Evolutionary conservation across 2,329 filamentous ascomycete genomes (phyloP), one percentile per base, ranked within the genome.

Genomic region (Alternaria sp.): DNA sequence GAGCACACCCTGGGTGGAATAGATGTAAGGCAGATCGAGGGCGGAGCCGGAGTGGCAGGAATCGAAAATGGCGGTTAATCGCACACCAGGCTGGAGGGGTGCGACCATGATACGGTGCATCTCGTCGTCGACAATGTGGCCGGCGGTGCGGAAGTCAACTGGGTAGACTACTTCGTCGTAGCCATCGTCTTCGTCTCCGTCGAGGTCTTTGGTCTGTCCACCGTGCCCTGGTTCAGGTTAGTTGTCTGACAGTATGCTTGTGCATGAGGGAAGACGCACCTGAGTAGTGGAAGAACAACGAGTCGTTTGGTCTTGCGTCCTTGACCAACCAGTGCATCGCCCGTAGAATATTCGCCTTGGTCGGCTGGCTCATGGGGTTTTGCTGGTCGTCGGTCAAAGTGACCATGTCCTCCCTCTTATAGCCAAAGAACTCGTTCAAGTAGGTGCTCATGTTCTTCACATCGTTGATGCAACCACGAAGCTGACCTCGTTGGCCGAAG

Each of bases 291-390:
- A 98, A 97, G 83, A 98, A 98, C 7, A 98, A 86, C 5, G 95
- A 97, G 78, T 98, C 95, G 77, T 97, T 97, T 0, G 94, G 92
- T 61, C 88, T 88, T 5, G 95, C 94, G 76, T 97, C 94, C 82
- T 97, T 97, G 61, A 97, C 93, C 20, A 98, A 84, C 95, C 95
- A 98, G 79, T 97, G 94, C 95, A 98, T 98, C 28, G 95, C 95
- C 57, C 95, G 88, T 41, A 98, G 81, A 60, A 98, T 97, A 77
- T 98, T 98, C 71, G 93, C 92, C 81, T 97, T 97, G 6, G 94
- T 97, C 9, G 95, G 95, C 82, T 97, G 93, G 81, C 93, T 97
- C 92, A 97, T 97, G 25, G 93, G 93, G 73, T 97, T 97, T 79
- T 97, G 93, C 83, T 97, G 94, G 78, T 98, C 95, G 77, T 98